phyloP scores from a whole-genome alignment of 768 basidiomycete species.

The Serendipita sp. region DNA sequence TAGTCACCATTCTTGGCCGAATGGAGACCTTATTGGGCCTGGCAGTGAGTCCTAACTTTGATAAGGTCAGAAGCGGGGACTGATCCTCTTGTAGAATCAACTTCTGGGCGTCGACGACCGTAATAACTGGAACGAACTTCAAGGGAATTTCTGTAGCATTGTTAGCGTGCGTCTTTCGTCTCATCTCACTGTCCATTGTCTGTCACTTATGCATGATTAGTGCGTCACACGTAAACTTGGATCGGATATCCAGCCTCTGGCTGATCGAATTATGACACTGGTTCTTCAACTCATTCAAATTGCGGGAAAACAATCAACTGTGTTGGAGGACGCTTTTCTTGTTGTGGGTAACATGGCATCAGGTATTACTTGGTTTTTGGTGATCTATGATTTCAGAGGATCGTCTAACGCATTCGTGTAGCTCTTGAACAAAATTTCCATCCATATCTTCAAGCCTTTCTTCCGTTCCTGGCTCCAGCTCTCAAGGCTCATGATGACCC shows the following conservation, averaged over 20 bases:
- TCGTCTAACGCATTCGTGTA: constrained; percentile 15
- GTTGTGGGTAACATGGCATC: constrained; percentile 77
- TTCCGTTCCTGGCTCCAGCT: constrained; percentile 75
- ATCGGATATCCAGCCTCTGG: constrained; percentile 67
- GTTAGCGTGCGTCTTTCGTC: constrained; percentile 44
- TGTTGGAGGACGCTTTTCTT: constrained; percentile 92
- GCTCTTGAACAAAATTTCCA: constrained; percentile 66
- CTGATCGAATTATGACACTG: constrained; percentile 91
- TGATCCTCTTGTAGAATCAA: constrained; percentile 44
- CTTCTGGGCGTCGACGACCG: constrained; percentile 89
- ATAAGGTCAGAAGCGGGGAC: background rate
- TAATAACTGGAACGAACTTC: constrained; percentile 97
- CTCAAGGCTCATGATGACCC: constrained; percentile 89
- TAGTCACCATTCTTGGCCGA: constrained; percentile 65
- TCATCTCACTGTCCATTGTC: background rate
- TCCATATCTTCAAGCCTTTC: constrained; percentile 71
- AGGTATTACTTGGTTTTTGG: constrained; percentile 25
- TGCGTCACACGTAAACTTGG: constrained; percentile 73
- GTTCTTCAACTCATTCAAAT: constrained; percentile 69
- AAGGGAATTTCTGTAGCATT: constrained; percentile 86
- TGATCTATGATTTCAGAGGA: constrained; percentile 9
- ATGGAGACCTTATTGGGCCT: constrained; percentile 79
- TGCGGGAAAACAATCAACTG: constrained; percentile 83
- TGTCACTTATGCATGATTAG: constrained; percentile 23
- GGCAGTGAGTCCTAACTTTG: constrained; percentile 36